Conservation (phyloP, 2,329 filamentous ascomycete species). For the Phoma sp. region DNA sequence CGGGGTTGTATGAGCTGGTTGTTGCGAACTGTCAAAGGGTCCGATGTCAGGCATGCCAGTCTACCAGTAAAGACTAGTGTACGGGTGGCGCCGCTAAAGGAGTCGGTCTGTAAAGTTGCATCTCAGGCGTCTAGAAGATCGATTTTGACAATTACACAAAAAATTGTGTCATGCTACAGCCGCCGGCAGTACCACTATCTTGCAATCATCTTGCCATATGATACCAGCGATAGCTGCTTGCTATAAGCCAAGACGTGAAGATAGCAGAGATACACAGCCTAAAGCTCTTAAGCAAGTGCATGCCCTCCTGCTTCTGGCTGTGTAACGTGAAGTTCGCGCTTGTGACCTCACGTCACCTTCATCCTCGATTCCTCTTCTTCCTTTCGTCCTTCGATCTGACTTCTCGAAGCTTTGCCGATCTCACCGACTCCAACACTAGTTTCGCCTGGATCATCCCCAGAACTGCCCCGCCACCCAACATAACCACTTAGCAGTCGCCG, state of each 20-base stretch:
- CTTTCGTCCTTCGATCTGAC: slow-evolving; percentile 8
- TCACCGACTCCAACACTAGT: slow-evolving; percentile 7
- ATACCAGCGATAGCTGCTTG: slow-evolving; percentile 6
- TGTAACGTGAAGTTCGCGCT: neutral
- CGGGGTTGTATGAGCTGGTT: slow-evolving; percentile 56
- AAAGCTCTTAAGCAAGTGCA: slow-evolving; percentile 5
- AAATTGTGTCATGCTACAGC: slow-evolving; percentile 3
- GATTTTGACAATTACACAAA: slow-evolving; percentile 9
- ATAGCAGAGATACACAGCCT: slow-evolving; percentile 4
- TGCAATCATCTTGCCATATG: slow-evolving; percentile 4
- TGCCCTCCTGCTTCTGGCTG: neutral
- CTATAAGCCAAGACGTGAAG: neutral
- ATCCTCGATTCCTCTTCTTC: neutral
- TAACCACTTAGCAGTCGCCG: slow-evolving; percentile 12
- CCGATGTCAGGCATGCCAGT: neutral
- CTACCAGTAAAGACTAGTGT: neutral
- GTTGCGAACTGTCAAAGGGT: slow-evolving; percentile 7
- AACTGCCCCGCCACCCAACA: slow-evolving; percentile 3
- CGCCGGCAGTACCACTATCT: slow-evolving; percentile 8
- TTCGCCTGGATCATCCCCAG: slow-evolving; percentile 11
- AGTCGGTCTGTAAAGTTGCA: slow-evolving; percentile 4
- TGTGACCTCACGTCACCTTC: neutral
- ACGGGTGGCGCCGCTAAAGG: slow-evolving; percentile 14
- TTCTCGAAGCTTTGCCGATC: slow-evolving; percentile 21
- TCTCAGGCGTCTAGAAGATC: neutral